Base-by-base conservation (phyloP, 352 stramenopile genomes). In the Pythium rishiriense region DNA sequence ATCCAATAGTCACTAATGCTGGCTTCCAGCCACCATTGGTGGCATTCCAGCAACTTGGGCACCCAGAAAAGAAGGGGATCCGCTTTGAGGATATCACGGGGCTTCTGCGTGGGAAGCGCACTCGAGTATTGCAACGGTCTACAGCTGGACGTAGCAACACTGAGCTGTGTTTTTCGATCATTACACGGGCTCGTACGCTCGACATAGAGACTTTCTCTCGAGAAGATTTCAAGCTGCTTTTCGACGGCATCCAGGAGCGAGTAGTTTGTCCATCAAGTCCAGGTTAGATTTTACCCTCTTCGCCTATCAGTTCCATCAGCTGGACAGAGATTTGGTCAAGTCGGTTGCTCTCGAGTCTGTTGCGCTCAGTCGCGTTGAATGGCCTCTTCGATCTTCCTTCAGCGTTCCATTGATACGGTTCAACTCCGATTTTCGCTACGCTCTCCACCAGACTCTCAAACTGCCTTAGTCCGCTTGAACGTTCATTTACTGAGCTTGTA, bases 201-300 rank as follows among this genome's bases (percentile, higher is more conserved):
- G 64, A 71, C 37, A 71, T 71, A n/a, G 64, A 71, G 43, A 28
- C 64, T 7, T 71, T 71, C 41, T 63, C 57, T 4, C 50, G n/a
- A 19, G 33, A 71, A 28, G 64, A 71, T 17, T 58, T 53, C 29
- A 14, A 15, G 3, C n/a, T 59, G 25, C 29, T 71, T 0, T 47
- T 48, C 5, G 64, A 71, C 1, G 56, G 50, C 1, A 63, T 71
- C 31, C 21, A 26, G 39, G 49, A 62, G 10, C 37, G 55, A 37
- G 25, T 70, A 6, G 21, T 15, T n/a, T n/a, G 33, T 21, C 31
- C 7, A 15, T 25, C 48, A 22, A n/a, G 15, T 55, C 48, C 15
- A 42, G n/a, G 17, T 4, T 41, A 25, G n/a, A 39, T 9, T 39
- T n/a, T 25, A 25, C 31, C 8, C 8, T 51, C 21, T 51, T 9